Evolutionary conservation across 148 eudicot species (phyloP), one percentile per base, ranked within the genome.

Genomic region (Diospyros lotus): DNA sequence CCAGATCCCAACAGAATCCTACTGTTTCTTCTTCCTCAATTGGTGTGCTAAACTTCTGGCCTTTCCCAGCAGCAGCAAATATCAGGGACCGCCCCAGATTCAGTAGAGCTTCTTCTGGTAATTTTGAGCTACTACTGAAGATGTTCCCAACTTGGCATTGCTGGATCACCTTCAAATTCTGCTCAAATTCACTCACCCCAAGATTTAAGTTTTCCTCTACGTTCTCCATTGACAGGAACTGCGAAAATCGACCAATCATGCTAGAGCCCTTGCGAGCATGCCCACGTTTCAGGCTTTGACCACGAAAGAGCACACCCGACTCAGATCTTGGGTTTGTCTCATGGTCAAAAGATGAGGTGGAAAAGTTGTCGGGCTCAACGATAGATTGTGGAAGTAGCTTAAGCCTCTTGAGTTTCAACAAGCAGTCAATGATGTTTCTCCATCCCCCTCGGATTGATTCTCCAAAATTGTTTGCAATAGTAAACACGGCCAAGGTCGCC

Each of bases 21-120:
- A 93, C 96, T 0, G 93, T 91, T 68, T 95, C 99, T 75, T 92
- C 97, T 82, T 95, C 99, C 81, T 95, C 99, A 4, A 88, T 73
- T 4, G 96, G 87, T 1, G 99, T 92, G 62, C 91, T 89, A 53
- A 95, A 95, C 76, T 95, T 95, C 64, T 93, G 99, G 18, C 99
- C 99, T 81, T 89, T 95, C 17, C 99, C 99, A 2, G 93, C 97
- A 7, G 97, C 97, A 13, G 96, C 88, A 61, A 80, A 95, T 72
- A 95, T 90, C 44, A 95, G 78, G 15, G 96, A 85, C 14, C 97
- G 92, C 58, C 99, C 99, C 0, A 95, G 89, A 71, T 89, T 88
- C 38, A 86, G 62, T 82, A 95, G 73, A 53, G 99, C 65, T 2
- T 92, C 97, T 12, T 72, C 76, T 0, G 94, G 88, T 54, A 95